A percentile compares a stretch with the other conserved stretches of the same genome.
These are phyloP conservation scores for Ogataea glucozyma DNA, from an alignment of 805 yeast species.

Conservation along the genomic window DNA sequence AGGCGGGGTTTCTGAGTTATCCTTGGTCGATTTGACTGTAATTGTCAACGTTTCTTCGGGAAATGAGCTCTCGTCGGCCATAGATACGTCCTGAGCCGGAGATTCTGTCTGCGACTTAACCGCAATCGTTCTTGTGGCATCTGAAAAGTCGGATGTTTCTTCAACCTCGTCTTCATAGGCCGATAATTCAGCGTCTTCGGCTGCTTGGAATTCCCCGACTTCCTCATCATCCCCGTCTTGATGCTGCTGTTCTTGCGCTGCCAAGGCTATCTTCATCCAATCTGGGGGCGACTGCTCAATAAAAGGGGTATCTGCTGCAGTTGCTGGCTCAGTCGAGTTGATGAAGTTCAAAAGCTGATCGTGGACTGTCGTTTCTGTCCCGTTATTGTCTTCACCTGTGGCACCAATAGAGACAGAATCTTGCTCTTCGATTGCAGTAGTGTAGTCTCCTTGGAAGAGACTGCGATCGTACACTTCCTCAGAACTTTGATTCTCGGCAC, in stretches of 20 bases:
- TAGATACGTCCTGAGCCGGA: constrained; percentile 1
- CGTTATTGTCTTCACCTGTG: no score
- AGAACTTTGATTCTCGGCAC: no score
- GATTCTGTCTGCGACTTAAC: constrained; percentile 6
- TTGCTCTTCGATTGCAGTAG: neutral
- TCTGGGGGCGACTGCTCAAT: constrained; percentile 2
- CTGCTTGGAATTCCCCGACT: neutral
- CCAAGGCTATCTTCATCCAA: constrained; percentile 15
- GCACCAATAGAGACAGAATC: no score
- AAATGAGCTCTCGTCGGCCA: constrained; percentile 3
- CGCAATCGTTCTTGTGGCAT: constrained; percentile 9
- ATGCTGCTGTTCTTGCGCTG: constrained; percentile 12
- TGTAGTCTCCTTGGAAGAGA: constrained; percentile 3
- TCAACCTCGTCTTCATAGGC: constrained; percentile 15
- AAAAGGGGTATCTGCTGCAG: neutral
- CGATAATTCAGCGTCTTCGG: neutral
- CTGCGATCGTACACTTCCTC: constrained; percentile 4
- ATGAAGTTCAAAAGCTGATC: constrained; percentile 1
- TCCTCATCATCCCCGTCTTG: neutral
- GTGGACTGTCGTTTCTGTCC: neutral
- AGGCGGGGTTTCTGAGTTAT: no score
- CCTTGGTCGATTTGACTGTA: neutral
- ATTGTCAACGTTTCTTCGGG: neutral
- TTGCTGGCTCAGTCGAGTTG: neutral
- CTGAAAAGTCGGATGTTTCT: constrained; percentile 8